Percentiles rank a stretch among this genome's conserved stretches.
phyloP scores from a whole-genome alignment of 2,329 filamentous ascomycete genomes.

The Berkeleyomyces basicola region DNA sequence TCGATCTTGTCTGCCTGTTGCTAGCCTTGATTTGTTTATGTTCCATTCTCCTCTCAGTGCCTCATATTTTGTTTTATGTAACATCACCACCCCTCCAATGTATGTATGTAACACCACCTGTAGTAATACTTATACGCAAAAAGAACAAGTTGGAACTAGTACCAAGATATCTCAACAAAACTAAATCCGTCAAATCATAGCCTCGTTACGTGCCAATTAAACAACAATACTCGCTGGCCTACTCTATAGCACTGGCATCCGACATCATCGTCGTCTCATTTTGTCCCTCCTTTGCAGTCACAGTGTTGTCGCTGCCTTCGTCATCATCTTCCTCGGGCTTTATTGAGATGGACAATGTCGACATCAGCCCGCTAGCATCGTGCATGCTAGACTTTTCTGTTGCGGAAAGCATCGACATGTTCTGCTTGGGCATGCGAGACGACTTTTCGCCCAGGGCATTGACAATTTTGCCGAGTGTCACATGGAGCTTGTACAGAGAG shows the following conservation, averaged over 20 bases:
- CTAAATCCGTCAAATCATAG: constrained; percentile 5
- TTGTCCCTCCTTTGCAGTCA: background rate
- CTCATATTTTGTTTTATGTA: background rate
- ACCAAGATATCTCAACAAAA: background rate
- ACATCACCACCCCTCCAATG: background rate
- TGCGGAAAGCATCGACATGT: constrained; percentile 21
- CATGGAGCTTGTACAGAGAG: constrained; percentile 50
- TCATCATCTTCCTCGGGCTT: constrained; percentile 8
- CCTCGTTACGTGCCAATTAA: background rate
- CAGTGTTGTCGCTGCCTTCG: constrained; percentile 8
- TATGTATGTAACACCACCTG: background rate
- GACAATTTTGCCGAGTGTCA: constrained; percentile 50
- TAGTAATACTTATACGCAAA: background rate
- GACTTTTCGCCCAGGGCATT: constrained; percentile 35
- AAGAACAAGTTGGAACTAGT: background rate
- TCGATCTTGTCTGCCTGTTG: background rate
- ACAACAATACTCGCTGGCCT: background rate
- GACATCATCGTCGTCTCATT: constrained; percentile 9
- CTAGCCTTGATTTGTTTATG: background rate
- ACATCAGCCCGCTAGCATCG: constrained; percentile 2
- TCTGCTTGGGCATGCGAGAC: constrained; percentile 28
- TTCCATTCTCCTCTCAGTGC: background rate
- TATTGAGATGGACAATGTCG: background rate
- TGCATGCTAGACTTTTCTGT: constrained; percentile 1
- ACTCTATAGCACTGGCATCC: constrained; percentile 7